Evolutionary conservation across 1,139 yeast genomes (phyloP).

Genomic region (Spathaspora sp.): DNA sequence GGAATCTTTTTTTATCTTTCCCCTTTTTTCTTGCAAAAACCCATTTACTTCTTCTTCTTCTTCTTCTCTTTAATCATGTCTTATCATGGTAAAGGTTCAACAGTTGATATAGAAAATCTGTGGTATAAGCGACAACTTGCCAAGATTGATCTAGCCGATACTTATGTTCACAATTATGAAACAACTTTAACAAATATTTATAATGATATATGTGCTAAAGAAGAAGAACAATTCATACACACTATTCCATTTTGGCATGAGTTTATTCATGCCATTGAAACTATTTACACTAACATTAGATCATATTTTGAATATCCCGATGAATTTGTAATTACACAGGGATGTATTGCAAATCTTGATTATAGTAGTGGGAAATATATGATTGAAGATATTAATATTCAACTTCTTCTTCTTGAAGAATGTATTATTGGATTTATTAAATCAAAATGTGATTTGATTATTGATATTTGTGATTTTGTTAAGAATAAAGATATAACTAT

Average conservation of each 20-base stretch:
- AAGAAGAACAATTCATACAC: background rate
- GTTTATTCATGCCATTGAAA: background rate
- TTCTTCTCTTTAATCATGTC: background rate
- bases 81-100: background rate
- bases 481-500: background rate
- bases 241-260: background rate
- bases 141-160: background rate
- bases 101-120: background rate
- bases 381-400: background rate
- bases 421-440: background rate
- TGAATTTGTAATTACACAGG: background rate
- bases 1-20: background rate
- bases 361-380: background rate
- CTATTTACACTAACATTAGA: background rate
- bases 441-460: background rate
- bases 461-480: background rate
- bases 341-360: background rate
- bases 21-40: too few species aligned
- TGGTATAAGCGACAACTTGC: background rate
- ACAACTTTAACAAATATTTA: background rate
- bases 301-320: background rate
- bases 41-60: background rate
- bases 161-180: background rate
- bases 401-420: background rate
- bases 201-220: background rate